These are phyloP conservation scores for Staphylotrichum longicolle DNA, from an alignment of 495 filamentous ascomycete genomes.

Conservation along the genomic window DNA sequence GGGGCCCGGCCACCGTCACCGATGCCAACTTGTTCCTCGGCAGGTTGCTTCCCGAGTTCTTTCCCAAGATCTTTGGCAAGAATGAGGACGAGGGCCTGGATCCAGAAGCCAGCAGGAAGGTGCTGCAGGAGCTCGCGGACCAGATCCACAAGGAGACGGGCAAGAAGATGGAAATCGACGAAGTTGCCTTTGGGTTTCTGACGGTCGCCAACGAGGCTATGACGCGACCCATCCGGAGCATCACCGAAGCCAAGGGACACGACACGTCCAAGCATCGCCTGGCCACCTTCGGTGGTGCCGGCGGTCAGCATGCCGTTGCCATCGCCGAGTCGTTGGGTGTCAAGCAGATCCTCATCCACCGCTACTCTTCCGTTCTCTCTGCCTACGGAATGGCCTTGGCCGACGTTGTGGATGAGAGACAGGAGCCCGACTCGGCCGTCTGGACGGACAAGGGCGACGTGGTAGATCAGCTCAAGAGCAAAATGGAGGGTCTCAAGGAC, in stretches of 20 bases:
- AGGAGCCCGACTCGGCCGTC: constrained; percentile 83
- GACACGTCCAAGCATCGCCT: constrained; percentile 87
- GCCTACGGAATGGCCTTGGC: constrained; percentile 97
- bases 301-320: constrained; percentile 94
- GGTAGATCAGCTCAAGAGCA: constrained; percentile 50
- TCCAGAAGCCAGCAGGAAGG: constrained; percentile 67
- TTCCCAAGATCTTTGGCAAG: constrained; percentile 94
- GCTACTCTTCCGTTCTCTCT: constrained; percentile 91
- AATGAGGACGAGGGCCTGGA: constrained; percentile 88
- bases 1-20: constrained; percentile 86
- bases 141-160: constrained; percentile 69
- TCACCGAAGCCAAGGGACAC: constrained; percentile 92
- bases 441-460: constrained; percentile 60
- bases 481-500: constrained; percentile 63
- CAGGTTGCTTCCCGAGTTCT: constrained; percentile 86
- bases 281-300: constrained; percentile 91
- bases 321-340: constrained; percentile 90
- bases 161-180: constrained; percentile 75
- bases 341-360: constrained; percentile 80
- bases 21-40: constrained; percentile 92
- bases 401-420: constrained; percentile 89
- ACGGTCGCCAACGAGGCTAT: constrained; percentile 95
- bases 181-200: constrained; percentile 87
- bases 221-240: constrained; percentile 85
- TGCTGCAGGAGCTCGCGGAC: constrained; percentile 74